Base-by-base conservation (phyloP, 352 stramenopile species). In the Phytophthora tentaculata region DNA sequence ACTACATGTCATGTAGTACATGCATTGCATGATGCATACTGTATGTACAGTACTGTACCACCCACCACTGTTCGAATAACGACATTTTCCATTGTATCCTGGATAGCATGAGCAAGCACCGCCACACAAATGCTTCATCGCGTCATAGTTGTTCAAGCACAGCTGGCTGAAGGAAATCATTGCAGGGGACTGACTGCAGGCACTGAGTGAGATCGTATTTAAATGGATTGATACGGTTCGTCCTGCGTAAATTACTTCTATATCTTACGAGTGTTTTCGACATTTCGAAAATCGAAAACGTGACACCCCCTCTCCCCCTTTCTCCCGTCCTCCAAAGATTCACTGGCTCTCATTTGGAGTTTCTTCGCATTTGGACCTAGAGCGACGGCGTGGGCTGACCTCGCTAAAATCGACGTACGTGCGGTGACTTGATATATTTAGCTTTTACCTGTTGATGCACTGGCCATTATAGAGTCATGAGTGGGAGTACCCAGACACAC, bases 221-320 rank as follows among this genome's bases (percentile, higher is more conserved):
- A 49, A 49, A 49, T 26, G 17, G 19, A 10, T 12, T 49, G n/a
- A 26, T 49, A 49, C 43, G 43, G 43, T 49, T 49, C 43, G 43
- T 32, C 28, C 28, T 32, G 28, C 28, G 19, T 22, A 49, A 49
- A 49, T 17, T 26, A 49, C 43, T 26, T 49, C 3, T n/a, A 49
- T 49, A 49, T 19, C 1, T 49, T 49, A 28, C 43, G 0, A 22
- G 43, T 26, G n/a, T 16, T 26, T 26, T 49, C 17, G 1, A 26
- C 19, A 49, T 49, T 49, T 49, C 43, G 14, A 49, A 24, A 49
- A 49, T 49, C 43, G 0, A 3, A 49, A 49, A 49, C 5, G 2
- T 26, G 43, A 49, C 32, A 39, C 32, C 10, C 28, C 28, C 28
- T 32, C 10, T 39, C 43, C 43, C 43, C 43, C 17, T 49, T 26